Base-by-base conservation (phyloP, 208 protist species). In the Wallacemonas sp. region DNA sequence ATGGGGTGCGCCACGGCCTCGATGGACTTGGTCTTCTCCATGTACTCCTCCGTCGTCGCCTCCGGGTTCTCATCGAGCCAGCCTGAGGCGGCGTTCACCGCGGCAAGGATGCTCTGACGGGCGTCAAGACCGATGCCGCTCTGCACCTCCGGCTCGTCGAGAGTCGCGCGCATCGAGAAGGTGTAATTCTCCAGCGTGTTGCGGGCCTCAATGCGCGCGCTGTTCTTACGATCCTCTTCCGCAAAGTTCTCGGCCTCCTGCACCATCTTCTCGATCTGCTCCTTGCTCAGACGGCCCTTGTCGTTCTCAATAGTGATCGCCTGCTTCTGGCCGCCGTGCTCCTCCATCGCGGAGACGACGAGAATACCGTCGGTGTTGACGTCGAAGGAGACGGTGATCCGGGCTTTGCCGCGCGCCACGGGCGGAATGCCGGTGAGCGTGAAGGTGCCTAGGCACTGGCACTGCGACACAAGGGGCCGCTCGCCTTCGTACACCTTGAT, bases 351-450 rank as follows among this genome's bases (percentile, higher is more conserved):
- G 76, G 63, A 61, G 26, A 99, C 98, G 66, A 98, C 81, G 29
- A 99, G 80, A 71, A 99, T 99, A 71, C 98, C 97, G 77, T 99
- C 98, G 53, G 95, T 93, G 84, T 99, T 97, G 24, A 99, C 85
- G 85, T 99, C 98, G 61, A 99, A 99, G 19, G 89, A 97, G 32
- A 99, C 98, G 63, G 99, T 97, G 76, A 99, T 99, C 74, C 98
- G 97, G 34, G 97, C 94, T 44, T 98, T 96, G 79, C 98, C 97
- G 36, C 87, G 87, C 30, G 87, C 82, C 61, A 79, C 65, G 3
- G 84, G 81, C n/a, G 87, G 84, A 32, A 94, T 91, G 61, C 78
- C 89, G 6, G 83, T 83, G 3, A 99, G 83, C 17, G 85, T 88
- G 76, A 99, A 99, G 46, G 91, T 94, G 48, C 96, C 97, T n/a